phyloP scores from a whole-genome alignment of 176 grass and related monocot genomes.

The Bromus sterilis region DNA sequence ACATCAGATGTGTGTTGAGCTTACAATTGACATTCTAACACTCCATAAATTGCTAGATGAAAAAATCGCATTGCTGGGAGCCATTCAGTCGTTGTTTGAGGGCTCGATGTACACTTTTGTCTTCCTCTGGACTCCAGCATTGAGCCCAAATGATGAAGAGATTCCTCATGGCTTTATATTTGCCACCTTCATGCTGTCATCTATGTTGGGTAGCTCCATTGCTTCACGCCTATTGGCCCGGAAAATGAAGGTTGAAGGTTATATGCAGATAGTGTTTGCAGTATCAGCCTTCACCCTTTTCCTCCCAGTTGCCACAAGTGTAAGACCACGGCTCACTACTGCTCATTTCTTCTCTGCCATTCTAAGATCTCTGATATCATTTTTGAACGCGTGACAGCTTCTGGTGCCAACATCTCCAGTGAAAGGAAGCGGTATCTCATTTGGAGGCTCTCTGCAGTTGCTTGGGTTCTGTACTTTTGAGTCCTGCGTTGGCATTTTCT shows the following conservation, averaged over 20 bases:
- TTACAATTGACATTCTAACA: not conserved
- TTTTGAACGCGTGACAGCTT: slow-evolving; percentile 37
- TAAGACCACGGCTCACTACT: slow-evolving; percentile 27
- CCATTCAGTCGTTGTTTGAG: slow-evolving; percentile 96
- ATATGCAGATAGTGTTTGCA: slow-evolving; percentile 93
- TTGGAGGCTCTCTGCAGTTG: slow-evolving; percentile 68
- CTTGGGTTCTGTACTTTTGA: slow-evolving; percentile 89
- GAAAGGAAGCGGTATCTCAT: slow-evolving; percentile 56
- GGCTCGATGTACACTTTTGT: slow-evolving; percentile 97
- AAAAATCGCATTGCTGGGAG: slow-evolving; percentile 92
- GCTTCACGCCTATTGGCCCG: slow-evolving; percentile 64
- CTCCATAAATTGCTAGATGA: slow-evolving; percentile 56
- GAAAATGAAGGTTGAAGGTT: slow-evolving; percentile 80
- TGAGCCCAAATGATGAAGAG: slow-evolving; percentile 88
- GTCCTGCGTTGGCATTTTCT: slow-evolving; percentile 77
- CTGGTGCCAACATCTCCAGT: slow-evolving; percentile 47
- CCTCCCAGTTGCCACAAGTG: slow-evolving; percentile 79
- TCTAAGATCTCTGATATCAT: not conserved
- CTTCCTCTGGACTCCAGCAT: slow-evolving; percentile 91
- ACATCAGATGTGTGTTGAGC: not conserved
- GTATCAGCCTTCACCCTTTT: slow-evolving; percentile 71
- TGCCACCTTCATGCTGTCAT: slow-evolving; percentile 99
- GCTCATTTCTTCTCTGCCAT: not conserved
- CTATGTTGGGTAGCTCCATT: slow-evolving; percentile 94
- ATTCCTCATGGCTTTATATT: slow-evolving; percentile 96